Conservation (phyloP, 495 filamentous ascomycete species). For the Penicillium coprophilum region DNA sequence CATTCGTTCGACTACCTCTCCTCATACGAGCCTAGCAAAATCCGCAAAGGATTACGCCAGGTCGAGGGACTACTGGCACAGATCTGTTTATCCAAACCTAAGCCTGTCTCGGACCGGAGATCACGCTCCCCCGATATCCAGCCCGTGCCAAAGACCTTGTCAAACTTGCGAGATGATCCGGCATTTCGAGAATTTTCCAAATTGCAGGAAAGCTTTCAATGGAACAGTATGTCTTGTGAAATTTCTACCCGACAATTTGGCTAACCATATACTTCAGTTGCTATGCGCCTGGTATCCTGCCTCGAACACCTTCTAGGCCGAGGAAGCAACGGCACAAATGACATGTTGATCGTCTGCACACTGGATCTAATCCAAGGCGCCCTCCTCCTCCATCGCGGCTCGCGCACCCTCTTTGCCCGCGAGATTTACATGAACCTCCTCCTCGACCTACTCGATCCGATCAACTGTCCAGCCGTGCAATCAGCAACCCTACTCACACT, state of each 20-base stretch:
- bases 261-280: slow-evolving; percentile 50
- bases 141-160: slow-evolving; percentile 62
- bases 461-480: slow-evolving; percentile 89
- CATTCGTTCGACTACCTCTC: slow-evolving; percentile 96
- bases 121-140: slow-evolving; percentile 38
- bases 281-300: slow-evolving; percentile 79
- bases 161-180: slow-evolving; percentile 73
- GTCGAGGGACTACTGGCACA: slow-evolving; percentile 95
- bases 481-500: slow-evolving; percentile 85
- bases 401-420: slow-evolving; percentile 79
- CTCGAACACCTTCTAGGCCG: slow-evolving; percentile 85
- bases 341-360: slow-evolving; percentile 83
- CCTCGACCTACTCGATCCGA: slow-evolving; percentile 89
- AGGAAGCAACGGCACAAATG: slow-evolving; percentile 76
- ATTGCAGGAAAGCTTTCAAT: slow-evolving; percentile 94
- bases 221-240: slow-evolving; percentile 67
- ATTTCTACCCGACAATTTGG: slow-evolving; percentile 2
- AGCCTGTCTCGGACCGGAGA: slow-evolving; percentile 42
- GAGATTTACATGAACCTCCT: slow-evolving; percentile 96
- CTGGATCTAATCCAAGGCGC: slow-evolving; percentile 89
- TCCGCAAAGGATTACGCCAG: slow-evolving; percentile 90
- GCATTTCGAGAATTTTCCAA: slow-evolving; percentile 97
- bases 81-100: slow-evolving; percentile 76
- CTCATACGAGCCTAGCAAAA: slow-evolving; percentile 83
- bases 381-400: slow-evolving; percentile 90